Evolutionary conservation across 2,329 filamentous ascomycete species (phyloP), one percentile per base, ranked within the genome.

Genomic region (Beauveria australis): DNA sequence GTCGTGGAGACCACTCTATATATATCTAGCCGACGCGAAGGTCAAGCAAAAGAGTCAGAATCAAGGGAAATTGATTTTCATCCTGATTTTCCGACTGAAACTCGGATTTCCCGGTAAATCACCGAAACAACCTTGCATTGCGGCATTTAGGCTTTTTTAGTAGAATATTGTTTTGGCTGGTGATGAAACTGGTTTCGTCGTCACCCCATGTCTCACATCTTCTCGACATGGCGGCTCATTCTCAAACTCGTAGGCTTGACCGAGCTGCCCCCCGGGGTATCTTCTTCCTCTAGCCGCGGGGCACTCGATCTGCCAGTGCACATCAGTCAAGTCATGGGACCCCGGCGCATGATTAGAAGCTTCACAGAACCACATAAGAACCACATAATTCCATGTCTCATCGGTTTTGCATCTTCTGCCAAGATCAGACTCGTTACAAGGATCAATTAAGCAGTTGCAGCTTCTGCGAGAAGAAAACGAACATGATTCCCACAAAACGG

Each of bases 101-200:
- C 33, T 10, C 19, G 33, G 12, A 26, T 24, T 24, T 19, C 10
- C 8, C 28, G 3, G 4, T 18, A 16, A 54, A 9, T 30, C 37
- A 30, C 12, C 30, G 44, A 28, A 55, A 49, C 7, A 49, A 49
- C 33, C 22, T 49, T 57, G 53, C 16, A 16, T 24, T 51, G 55
- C 33, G 55, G 22, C 33, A 58, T 51, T 58, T 58, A 58, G 10
- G 16, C 26, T 40, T 37, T 37, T 47, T 28, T 14, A 30, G 28
- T 56, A 56, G n/a, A 24, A 28, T 10, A 47, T 37, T 5, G 33
- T 37, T 37, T 37, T n/a, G 28, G 46, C 44, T 18, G 55, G 9
- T 57, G 55, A 22, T 57, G 55, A 58, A 58, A 58, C 55, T 16
- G 19, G 55, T 58, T 58, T 58, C 30, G 55, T 18, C 22, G 43